Percentiles rank a stretch among this genome's conserved stretches.
These are phyloP conservation scores for Hymenoscyphus albidus DNA, from an alignment of 2,329 filamentous ascomycete species.

Conservation along the genomic window DNA sequence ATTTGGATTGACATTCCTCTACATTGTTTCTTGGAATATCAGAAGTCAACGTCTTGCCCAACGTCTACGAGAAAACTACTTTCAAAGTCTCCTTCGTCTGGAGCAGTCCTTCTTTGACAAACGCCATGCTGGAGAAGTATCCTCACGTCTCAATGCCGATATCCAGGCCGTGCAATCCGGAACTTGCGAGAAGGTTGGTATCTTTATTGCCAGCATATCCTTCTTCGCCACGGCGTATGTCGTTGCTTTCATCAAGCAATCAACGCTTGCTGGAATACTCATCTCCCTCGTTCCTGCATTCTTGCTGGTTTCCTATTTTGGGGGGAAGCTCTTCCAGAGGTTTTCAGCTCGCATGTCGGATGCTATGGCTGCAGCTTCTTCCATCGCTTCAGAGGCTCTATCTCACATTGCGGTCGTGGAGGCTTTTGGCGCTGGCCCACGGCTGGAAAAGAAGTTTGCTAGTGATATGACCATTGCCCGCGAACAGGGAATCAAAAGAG, in stretches of 20 bases:
- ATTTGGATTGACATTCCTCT: conserved; percentile 60
- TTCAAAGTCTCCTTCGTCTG: conserved; percentile 48
- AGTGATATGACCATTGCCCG: conserved; percentile 41
- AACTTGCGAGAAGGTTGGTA: conserved; percentile 57
- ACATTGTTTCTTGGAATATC: conserved; percentile 57
- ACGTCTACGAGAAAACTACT: conserved; percentile 49
- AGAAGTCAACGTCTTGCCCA: conserved; percentile 51
- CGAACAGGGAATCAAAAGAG: conserved; percentile 46
- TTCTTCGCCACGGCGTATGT: conserved; percentile 57
- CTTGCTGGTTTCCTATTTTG: conserved; percentile 41
- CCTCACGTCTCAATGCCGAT: conserved; percentile 49
- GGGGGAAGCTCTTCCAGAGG: conserved; percentile 44
- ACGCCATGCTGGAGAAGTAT: conserved; percentile 47
- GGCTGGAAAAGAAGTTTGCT: conserved; percentile 48
- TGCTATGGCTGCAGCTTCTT: conserved; percentile 45
- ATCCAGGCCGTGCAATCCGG: conserved; percentile 54
- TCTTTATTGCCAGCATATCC: conserved; percentile 49
- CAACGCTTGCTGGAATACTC: conserved; percentile 47
- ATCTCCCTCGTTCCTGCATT: conserved; percentile 28
- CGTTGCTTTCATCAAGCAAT: conserved; percentile 55
- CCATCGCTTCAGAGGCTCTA: conserved; percentile 50
- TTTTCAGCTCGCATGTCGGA: conserved; percentile 43
- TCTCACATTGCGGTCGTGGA: conserved; percentile 49
- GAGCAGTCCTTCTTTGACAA: conserved; percentile 53
- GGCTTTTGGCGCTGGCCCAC: conserved; percentile 47